Percentiles rank a stretch among this genome's conserved stretches.
phyloP scores from a whole-genome alignment of 805 yeast genomes.

The Scheffersomyces ergatensis region DNA sequence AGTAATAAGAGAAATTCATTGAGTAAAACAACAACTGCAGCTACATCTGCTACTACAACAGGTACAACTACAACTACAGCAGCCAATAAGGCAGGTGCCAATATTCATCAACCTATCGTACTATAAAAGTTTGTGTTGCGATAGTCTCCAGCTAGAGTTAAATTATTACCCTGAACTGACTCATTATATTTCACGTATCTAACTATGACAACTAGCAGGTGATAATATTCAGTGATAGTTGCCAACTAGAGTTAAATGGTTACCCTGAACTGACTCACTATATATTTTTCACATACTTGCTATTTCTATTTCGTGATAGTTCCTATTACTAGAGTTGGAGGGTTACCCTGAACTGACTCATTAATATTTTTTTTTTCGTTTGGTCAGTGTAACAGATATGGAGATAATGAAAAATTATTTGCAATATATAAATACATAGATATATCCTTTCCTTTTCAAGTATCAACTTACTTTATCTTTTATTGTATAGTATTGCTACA shows the following conservation, averaged over 20 bases:
- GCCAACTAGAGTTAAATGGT: too few species aligned
- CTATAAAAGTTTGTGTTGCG: background rate
- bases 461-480: too few species aligned
- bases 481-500: too few species aligned
- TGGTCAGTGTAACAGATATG: background rate
- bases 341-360: conserved; percentile 34
- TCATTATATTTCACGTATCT: conserved; percentile 7
- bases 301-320: background rate
- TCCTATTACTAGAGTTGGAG: background rate
- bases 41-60: background rate
- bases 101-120: conserved; percentile 9
- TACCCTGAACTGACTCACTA: conserved; percentile 23
- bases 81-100: conserved; percentile 3
- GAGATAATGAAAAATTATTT: background rate
- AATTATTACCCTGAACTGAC: conserved; percentile 20
- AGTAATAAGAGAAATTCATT: background rate
- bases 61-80: background rate
- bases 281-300: too few species aligned
- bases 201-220: background rate
- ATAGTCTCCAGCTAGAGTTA: too few species aligned
- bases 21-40: conserved; percentile 1
- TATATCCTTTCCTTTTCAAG: too few species aligned
- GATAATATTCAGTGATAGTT: background rate
- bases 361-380: background rate
- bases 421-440: background rate